Conservation (phyloP, 768 basidiomycete genomes). For the Phaeotremella skinneri region DNA sequence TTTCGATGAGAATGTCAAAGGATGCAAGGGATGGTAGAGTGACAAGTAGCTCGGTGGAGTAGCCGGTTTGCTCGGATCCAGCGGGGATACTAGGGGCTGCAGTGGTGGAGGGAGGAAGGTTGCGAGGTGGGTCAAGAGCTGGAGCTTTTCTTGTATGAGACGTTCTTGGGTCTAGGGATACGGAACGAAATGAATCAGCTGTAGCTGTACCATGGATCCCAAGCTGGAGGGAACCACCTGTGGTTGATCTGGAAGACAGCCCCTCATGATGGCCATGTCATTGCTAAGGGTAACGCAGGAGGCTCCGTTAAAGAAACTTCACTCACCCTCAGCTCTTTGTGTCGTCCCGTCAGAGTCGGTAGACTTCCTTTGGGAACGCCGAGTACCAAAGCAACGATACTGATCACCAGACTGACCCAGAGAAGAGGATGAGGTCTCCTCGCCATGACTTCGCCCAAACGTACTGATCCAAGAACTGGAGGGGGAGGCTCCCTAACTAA, state of each 20-base stretch:
- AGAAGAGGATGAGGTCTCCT: constrained; percentile 35
- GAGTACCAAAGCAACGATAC: constrained; percentile 34
- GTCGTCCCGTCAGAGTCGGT: constrained; percentile 42
- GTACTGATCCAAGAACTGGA: constrained; percentile 18
- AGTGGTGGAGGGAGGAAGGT: constrained; percentile 43
- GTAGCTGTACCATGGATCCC: too few relatives aligned
- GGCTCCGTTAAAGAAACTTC: too few relatives aligned
- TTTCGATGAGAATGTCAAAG: not conserved
- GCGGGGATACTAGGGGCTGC: constrained; percentile 21
- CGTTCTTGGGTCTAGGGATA: constrained; percentile 28
- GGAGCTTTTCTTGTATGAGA: constrained; percentile 27
- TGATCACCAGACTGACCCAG: constrained; percentile 37
- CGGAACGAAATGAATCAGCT: too few relatives aligned
- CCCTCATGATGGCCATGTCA: too few relatives aligned
- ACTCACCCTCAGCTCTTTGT: constrained; percentile 42
- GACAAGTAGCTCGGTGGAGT: not conserved
- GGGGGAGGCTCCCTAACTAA: not conserved
- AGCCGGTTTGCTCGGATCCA: constrained; percentile 9
- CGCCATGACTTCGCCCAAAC: constrained; percentile 10
- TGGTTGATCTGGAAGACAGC: too few relatives aligned
- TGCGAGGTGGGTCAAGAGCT: constrained; percentile 34
- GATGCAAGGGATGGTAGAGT: not conserved
- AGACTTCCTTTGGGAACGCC: constrained; percentile 40
- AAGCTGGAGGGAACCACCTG: too few relatives aligned
- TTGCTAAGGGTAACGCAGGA: too few relatives aligned